These are phyloP conservation scores for Picea sitchensis DNA, from an alignment of 75 land plant genomes.

Conservation along the genomic window DNA sequence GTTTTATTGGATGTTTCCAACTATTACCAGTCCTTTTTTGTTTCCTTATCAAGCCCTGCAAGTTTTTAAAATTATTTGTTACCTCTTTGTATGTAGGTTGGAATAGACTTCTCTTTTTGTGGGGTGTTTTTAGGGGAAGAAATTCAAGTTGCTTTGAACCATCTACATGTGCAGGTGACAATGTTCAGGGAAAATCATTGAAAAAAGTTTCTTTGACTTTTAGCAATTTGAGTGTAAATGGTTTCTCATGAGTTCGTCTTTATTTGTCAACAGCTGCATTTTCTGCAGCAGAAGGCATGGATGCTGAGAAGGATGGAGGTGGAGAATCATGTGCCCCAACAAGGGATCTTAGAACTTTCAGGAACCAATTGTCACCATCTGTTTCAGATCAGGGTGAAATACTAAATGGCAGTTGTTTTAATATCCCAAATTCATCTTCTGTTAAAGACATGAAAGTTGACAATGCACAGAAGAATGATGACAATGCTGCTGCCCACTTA, in stretches of 20 bases:
- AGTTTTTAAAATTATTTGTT: too few relatives aligned
- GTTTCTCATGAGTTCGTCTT: neutral
- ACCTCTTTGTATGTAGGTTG: slow-evolving; percentile 44
- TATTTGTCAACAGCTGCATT: neutral
- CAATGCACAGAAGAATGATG: neutral
- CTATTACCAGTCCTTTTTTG: neutral
- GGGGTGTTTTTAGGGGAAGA: slow-evolving; percentile 62
- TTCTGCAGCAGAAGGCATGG: slow-evolving; percentile 2
- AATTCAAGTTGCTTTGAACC: slow-evolving; percentile 17
- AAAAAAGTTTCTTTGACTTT: neutral
- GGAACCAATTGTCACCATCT: neutral
- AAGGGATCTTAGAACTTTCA: neutral
- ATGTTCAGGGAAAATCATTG: neutral
- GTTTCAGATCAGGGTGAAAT: neutral
- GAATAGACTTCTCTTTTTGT: slow-evolving; percentile 64
- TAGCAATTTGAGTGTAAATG: neutral
- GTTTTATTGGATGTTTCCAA: neutral
- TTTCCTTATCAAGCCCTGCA: too few relatives aligned
- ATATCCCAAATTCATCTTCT: neutral
- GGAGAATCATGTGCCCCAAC: neutral
- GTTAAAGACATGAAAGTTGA: neutral
- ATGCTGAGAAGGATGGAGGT: neutral
- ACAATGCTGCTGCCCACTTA: neutral
- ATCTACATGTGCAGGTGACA: slow-evolving; percentile 1
- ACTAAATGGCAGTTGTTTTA: neutral